phyloP scores from a whole-genome alignment of 129 eudicot species.

The Chrysanthemum seticuspe region DNA sequence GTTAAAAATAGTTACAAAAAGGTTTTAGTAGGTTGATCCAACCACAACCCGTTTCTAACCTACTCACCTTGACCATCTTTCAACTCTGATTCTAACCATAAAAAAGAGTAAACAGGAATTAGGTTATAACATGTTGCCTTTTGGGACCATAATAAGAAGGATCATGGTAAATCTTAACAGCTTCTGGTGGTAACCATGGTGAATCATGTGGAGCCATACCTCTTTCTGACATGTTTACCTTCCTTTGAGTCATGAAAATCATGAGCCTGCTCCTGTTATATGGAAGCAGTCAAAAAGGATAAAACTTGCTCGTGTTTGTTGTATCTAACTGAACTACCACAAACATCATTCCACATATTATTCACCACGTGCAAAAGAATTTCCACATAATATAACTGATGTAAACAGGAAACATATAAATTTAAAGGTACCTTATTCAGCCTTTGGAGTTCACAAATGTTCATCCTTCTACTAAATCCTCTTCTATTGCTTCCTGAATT shows the following conservation, averaged over 20 bases:
- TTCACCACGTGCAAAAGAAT: no score
- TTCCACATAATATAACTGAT: no score
- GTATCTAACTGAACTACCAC: no score
- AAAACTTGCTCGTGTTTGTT: background rate
- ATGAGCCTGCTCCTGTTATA: conserved; percentile 51
- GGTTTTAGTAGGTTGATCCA: background rate
- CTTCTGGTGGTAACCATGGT: conserved; percentile 59
- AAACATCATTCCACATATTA: no score
- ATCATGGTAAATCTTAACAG: conserved; percentile 36
- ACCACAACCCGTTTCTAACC: background rate
- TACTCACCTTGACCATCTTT: background rate
- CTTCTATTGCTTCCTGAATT: no score
- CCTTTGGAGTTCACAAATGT: no score
- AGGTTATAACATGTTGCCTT: conserved; percentile 50
- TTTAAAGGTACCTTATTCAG: no score
- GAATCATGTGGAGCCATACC: conserved; percentile 51
- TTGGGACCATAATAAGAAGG: conserved; percentile 39
- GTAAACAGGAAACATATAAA: no score
- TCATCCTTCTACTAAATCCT: no score
- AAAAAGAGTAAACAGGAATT: conserved; percentile 11
- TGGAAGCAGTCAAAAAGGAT: conserved; percentile 9
- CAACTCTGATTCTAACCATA: background rate
- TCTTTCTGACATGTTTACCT: conserved; percentile 45
- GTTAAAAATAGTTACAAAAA: no score
- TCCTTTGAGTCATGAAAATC: conserved; percentile 37